Evolutionary conservation across 805 yeast genomes (phyloP), one percentile per base, ranked within the genome.

Genomic region (Sugiyamaella boreocaroliniensis): DNA sequence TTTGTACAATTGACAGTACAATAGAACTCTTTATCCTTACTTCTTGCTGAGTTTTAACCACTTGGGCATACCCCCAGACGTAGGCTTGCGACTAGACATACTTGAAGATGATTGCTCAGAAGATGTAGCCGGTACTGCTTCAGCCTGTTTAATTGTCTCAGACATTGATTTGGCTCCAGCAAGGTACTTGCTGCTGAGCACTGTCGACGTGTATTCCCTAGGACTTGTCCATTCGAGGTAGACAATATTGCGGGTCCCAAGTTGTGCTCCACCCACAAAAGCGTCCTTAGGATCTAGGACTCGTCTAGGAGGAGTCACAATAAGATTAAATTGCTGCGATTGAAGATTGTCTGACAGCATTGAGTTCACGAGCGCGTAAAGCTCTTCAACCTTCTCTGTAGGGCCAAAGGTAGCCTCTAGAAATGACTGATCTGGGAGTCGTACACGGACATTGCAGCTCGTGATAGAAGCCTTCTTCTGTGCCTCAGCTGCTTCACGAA

Each of bases 391-490:
- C 0, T 77, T 73, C 47, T 80, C 80, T 0, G 60, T 58, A 6
- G 80, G 73, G 10, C 62, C 61, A 57, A 83, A 76, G n/a, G 68
- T 71, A 15, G 79, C 69, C 57, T 83, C 82, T 1, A 83, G 61
- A 19, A 69, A 70, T 2, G 75, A 71, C 51, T 75, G 73, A 63
- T 83, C 86, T 0, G 87, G 86, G 54, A 84, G 77, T 50, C 77
- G 71, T 10, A 83, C 60, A 52, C 88, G 70, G 1, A 83, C 63
- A 7, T 70, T 62, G 49, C 80, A 74, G 47, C 65, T 45, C 18
- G 55, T 53, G 14, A 64, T 52, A n/a, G 67, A 41, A 55, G 54
- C 29, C 43, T 55, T 49, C 62, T 68, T 55, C 56, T 61, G 53
- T 52, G 37, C n/a, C 58, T 61, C 53, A 54, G 66, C 56, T 59